Evolutionary conservation across 257 asterid genomes (phyloP), one percentile per base, ranked within the genome.

Genomic region (Ajuga chamaepitys): DNA sequence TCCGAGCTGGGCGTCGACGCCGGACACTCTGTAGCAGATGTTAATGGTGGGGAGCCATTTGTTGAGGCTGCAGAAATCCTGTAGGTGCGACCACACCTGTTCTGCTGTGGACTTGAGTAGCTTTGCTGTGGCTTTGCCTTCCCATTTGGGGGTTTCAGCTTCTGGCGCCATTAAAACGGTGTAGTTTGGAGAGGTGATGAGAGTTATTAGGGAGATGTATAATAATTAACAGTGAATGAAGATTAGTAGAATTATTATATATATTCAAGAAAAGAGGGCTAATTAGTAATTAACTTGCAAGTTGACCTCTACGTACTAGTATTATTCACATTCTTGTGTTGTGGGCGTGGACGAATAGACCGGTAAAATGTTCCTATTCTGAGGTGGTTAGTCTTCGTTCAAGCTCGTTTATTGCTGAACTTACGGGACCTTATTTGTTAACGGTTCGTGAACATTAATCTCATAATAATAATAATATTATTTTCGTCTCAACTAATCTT

Each of bases 41-140:
- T 89, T 86, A 45, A 87, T 73, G 77, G 55, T 58, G 0, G 95
- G 97, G 11, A 85, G 82, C 84, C 82, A 82, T 63, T 82, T 79
- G 81, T 85, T 68, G 17, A 80, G 4, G 82, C 52, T 68, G 81
- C 74, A 87, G 69, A 89, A 89, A 57, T 87, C 97, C 51, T 78
- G 82, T 26, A 89, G 67, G 64, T 85, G 74, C 12, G 86, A 71
- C 95, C 94, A 89, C 68, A 79, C 94, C 50, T 72, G 68, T 5
- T 77, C 74, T 21, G 78, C 67, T 30, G 74, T 80, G 56, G 75
- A 2, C 34, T 66, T 70, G 34, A 58, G 62, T 2, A 87, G 84
- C 16, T 75, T 78, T 11, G 78, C 80, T 0, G 67, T 74, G 25
- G 75, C 70, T 72, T 78, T 85, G 74, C 95, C 95, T 74, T 80